A percentile compares a stretch with the other conserved stretches of the same genome.
Evolutionary conservation across 148 eudicot genomes (phyloP).

Genomic region (Arbutus unedo): DNA sequence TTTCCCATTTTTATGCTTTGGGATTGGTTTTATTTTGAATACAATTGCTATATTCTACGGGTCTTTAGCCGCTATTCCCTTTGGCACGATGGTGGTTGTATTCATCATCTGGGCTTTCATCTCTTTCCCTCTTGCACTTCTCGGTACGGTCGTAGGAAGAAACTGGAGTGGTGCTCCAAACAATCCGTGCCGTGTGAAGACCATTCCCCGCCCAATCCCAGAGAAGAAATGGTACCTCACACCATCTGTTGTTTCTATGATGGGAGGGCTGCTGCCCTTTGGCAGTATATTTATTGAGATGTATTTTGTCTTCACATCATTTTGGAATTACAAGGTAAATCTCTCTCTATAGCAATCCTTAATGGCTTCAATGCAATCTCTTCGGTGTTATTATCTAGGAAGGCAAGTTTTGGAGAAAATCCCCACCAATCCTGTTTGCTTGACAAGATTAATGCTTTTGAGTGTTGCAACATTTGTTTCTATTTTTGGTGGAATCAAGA

Average conservation of each 20-base stretch:
- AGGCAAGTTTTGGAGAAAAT: not conserved
- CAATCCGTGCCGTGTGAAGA: constrained; percentile 86
- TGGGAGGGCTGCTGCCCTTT: constrained; percentile 81
- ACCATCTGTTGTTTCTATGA: constrained; percentile 63
- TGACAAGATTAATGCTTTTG: not conserved
- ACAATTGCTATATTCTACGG: constrained; percentile 80
- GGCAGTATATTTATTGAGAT: constrained; percentile 90
- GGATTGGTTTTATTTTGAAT: constrained; percentile 67
- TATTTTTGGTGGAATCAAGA: not conserved
- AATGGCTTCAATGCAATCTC: not conserved
- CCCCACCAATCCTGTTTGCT: not conserved
- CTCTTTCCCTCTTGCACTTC: constrained; percentile 86
- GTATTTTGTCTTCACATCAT: constrained; percentile 76
- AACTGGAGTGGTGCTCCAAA: constrained; percentile 85
- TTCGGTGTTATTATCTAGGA: not conserved
- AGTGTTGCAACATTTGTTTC: not conserved
- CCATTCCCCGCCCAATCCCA: constrained; percentile 87
- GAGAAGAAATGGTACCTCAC: constrained; percentile 93
- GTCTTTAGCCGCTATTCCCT: constrained; percentile 84
- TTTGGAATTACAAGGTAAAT: constrained; percentile 87
- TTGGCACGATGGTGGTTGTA: constrained; percentile 78
- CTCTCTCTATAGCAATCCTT: not conserved
- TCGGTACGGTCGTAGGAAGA: constrained; percentile 85
- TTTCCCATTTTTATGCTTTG: constrained; percentile 80
- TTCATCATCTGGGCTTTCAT: constrained; percentile 80